Evolutionary conservation across 345 rosid genomes (phyloP), one percentile per base, ranked within the genome.

Genomic region (Salix exigua): DNA sequence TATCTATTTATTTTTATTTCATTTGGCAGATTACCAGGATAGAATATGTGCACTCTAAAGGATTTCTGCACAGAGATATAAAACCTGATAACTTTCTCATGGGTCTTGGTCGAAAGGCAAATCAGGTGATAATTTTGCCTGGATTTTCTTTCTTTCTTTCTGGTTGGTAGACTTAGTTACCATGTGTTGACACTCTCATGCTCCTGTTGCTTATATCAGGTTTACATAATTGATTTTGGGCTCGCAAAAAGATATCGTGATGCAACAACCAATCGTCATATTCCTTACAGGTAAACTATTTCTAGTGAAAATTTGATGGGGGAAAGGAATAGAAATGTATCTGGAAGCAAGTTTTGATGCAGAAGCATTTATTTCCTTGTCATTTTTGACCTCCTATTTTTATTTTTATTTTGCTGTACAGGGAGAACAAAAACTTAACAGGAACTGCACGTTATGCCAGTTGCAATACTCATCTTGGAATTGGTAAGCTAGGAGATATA

Each of bases 391-490:
- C 51, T 46, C 5, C 51, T 46, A 46, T 13, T 46, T 11, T 7
- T n/a, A n/a, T n/a, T n/a, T n/a, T n/a, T n/a, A n/a, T 60, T 46
- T 58, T 18, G 33, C 16, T 58, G 19, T 76, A 30, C 89, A 96
- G 99, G 91, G 99, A 96, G 77, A 93, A 95, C 78, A 95, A 95
- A 77, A 95, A 91, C 76, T 86, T 95, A 79, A 95, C 98, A 0
- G 99, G 99, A 71, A 95, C 99, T 70, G 99, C 99, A 55, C 87
- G 98, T 16, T 95, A 95, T 86, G 98, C 98, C 12, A 95, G 99
- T 83, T 90, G 97, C 86, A 95, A 95, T 76, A 93, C 99, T 25
- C 99, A 95, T 83, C 99, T 91, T 76, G 99, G 99, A 65, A 95
- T 95, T 78, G 99, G 99, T 95, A 86, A 84, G 83, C 63, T 23